Evolutionary conservation across 768 basidiomycete genomes (phyloP), one percentile per base, ranked within the genome.

Genomic region (Cystobasidium ongulense): DNA sequence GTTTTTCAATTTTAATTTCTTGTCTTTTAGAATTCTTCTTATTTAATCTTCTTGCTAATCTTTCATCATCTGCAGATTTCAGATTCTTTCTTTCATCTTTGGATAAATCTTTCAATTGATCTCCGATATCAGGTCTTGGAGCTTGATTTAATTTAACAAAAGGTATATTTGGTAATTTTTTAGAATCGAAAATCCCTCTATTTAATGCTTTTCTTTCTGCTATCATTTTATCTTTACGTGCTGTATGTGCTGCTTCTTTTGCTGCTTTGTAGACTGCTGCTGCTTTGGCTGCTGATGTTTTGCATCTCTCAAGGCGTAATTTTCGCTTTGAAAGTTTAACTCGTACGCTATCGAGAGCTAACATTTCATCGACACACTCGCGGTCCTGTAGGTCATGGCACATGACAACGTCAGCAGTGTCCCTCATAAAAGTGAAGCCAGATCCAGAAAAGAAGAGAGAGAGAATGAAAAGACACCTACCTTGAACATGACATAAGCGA

Each of bases 291-390:
- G 86, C 83, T 27, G 87, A 63, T n/a, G 87, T 87, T 80, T 92
- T 95, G 83, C 92, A 97, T 41, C 90, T 87, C 79, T 97, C 90
- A 1, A 97, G 87, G 25, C 95, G 89, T 1, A 97, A 84, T 78
- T 89, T 92, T 76, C 92, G 90, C 81, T 95, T 96, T 21, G 91
- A 91, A 79, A 97, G 92, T 80, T 90, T 92, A 80, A 97, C 86
- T 76, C 88, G 89, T 54, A 80, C 82, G 21, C 86, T 83, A 57
- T 91, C 89, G 21, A 97, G 82, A 0, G 90, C 90, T 39, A 99
- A 84, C 53, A 97, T 81, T 82, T 97, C 92, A 80, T 99, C 95
- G 0, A 96, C 91, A 80, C 91, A 92, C 80, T 88, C 87, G 0
- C 88, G 87, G 76, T 96, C 92, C 94, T 98, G 76, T 8, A 39